phyloP scores from a whole-genome alignment of 495 filamentous ascomycete genomes.

The Trichoderma parareesei region DNA sequence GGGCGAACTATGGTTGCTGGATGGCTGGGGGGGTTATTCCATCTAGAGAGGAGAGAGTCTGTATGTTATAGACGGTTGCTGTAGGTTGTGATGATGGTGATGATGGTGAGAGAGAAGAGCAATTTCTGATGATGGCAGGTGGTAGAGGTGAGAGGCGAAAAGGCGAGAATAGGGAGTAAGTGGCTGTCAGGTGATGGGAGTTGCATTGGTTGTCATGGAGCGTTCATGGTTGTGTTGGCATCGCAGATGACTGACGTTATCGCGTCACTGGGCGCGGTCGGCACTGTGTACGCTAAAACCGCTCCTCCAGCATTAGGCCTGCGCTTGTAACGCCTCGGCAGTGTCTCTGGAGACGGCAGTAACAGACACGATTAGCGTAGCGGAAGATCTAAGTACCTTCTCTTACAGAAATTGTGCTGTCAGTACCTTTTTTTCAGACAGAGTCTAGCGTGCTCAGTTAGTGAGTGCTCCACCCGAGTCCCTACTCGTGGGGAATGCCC shows the following conservation, averaged over 20 bases:
- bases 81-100: background rate
- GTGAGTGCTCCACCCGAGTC: background rate
- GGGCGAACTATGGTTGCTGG: slow-evolving; percentile 14
- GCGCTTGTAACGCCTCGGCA: background rate
- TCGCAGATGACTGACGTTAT: slow-evolving; percentile 9
- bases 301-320: too few relatives aligned
- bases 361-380: background rate
- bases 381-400: background rate
- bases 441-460: background rate
- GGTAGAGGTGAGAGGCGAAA: slow-evolving; percentile 7
- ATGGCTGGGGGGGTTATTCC: slow-evolving; percentile 18
- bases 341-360: background rate
- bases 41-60: slow-evolving; percentile 22
- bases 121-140: background rate
- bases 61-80: background rate
- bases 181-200: slow-evolving; percentile 8
- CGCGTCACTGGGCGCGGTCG: background rate
- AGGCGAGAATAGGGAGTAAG: slow-evolving; percentile 17
- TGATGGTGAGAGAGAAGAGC: background rate
- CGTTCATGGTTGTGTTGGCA: background rate
- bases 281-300: slow-evolving; percentile 4
- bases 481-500: background rate
- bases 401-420: background rate
- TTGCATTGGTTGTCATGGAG: slow-evolving; percentile 11
- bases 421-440: background rate